Conservation (phyloP, 2,329 filamentous ascomycete species). For the Penicillium sp. region DNA sequence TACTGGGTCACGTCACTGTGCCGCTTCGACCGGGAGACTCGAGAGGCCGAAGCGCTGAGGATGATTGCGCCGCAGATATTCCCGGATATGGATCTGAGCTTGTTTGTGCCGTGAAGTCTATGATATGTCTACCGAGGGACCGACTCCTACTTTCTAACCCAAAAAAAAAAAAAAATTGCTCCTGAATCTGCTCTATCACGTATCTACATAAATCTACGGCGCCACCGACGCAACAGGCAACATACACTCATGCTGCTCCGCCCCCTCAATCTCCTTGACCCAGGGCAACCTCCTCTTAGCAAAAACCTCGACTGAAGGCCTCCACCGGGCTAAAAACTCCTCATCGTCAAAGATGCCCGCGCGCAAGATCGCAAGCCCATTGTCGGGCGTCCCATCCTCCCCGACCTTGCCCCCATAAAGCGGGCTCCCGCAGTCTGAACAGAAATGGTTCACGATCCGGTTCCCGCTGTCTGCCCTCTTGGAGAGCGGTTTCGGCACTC, state of each 20-base stretch:
- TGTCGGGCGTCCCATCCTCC: constrained; percentile 22
- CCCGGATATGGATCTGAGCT: not conserved
- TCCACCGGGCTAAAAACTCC: constrained; percentile 31
- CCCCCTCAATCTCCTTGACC: constrained; percentile 31
- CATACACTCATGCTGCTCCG: constrained; percentile 34
- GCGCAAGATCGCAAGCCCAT: constrained; percentile 36
- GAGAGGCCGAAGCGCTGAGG: not conserved
- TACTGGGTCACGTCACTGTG: not conserved
- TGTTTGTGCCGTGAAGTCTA: not conserved
- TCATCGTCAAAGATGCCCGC: constrained; percentile 43
- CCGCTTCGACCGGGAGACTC: not conserved
- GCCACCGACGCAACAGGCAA: not conserved
- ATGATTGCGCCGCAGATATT: not conserved
- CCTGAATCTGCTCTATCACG: not conserved
- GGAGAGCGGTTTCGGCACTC: constrained; percentile 40
- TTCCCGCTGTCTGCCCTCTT: constrained; percentile 45
- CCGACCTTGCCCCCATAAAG: constrained; percentile 34
- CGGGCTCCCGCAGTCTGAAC: constrained; percentile 42
- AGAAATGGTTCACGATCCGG: constrained; percentile 42
- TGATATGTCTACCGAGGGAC: no score
- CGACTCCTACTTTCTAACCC: no score
- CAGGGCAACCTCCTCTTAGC: constrained; percentile 31
- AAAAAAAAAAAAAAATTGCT: no score
- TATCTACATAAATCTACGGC: not conserved
- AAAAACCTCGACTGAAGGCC: constrained; percentile 39